These are phyloP conservation scores for Hymenoscyphus linearis DNA, from an alignment of 2,329 filamentous ascomycete genomes.

Conservation along the genomic window DNA sequence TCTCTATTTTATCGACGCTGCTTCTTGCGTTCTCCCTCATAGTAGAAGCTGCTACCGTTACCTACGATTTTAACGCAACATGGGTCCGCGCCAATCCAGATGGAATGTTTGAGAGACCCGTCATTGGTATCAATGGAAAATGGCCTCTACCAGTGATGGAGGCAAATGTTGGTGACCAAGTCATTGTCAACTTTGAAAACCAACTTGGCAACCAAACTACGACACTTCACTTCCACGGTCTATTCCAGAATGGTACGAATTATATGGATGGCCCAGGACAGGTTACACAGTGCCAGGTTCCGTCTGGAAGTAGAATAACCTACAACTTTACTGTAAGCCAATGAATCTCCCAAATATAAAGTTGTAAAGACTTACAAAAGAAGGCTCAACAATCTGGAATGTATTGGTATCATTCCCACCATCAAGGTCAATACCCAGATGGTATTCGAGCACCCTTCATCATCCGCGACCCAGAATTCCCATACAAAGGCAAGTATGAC, in stretches of 20 bases:
- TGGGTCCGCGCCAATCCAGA: conserved; percentile 73
- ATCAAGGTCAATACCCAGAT: conserved; percentile 51
- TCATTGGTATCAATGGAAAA: conserved; percentile 70
- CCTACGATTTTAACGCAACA: conserved; percentile 61
- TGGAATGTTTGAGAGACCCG: conserved; percentile 55
- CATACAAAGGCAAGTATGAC: conserved; percentile 44
- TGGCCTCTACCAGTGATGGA: conserved; percentile 68
- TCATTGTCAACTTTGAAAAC: conserved; percentile 38
- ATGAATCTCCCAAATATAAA: background rate
- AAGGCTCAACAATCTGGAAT: conserved; percentile 61
- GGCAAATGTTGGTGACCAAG: conserved; percentile 54
- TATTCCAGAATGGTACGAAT: conserved; percentile 62
- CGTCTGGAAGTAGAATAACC: conserved; percentile 57
- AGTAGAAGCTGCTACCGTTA: conserved; percentile 42
- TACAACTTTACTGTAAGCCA: conserved; percentile 59
- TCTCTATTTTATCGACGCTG: conserved; percentile 34
- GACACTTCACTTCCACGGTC: conserved; percentile 64
- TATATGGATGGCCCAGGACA: conserved; percentile 64
- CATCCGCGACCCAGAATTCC: conserved; percentile 46
- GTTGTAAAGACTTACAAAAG: background rate
- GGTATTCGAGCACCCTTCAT: conserved; percentile 52
- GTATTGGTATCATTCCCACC: conserved; percentile 69
- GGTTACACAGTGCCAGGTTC: conserved; percentile 63
- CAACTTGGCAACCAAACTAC: conserved; percentile 51
- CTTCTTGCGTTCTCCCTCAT: conserved; percentile 30